Evolutionary conservation across 2,329 filamentous ascomycete genomes (phyloP), one percentile per base, ranked within the genome.

Genomic region (Exserohilum rostratum): DNA sequence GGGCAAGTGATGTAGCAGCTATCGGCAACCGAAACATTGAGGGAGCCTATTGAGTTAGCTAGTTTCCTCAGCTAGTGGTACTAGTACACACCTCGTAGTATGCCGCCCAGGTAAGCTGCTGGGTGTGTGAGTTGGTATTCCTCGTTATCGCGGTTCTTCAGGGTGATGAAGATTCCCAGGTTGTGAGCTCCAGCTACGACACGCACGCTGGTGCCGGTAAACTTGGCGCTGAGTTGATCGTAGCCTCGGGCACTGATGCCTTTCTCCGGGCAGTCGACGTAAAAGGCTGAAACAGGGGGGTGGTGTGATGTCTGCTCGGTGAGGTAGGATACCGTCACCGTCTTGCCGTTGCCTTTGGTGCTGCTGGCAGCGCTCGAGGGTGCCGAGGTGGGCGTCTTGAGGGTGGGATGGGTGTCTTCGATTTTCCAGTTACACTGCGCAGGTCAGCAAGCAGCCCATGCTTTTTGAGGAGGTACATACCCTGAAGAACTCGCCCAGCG

Each of bases 291-390:
- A 62, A 99, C 93, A 9, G 95, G 95, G 30, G 95, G 95, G 77
- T 99, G 95, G 70, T 99, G 95, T 6, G 92, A 97, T 7, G 95
- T 99, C 78, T 99, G 95, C 78, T 99, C 95, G 22, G 95, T 98
- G 57, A 99, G 83, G 74, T 96, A 99, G 9, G 92, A 96, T 65
- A 99, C 86, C 65, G 89, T 90, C 65, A 96, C 84, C 25, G 82
- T 83, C 64, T 78, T 76, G 71, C 75, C 73, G 69, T 75, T 67
- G 66, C 70, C 63, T 55, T 68, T 60, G 60, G 73, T 59, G 73
- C 73, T 71, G 53, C 72, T 66, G 48, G 71, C 60, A 58, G 70
- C 68, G 64, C 71, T 73, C 37, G 68, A 65, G 55, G 67, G 68
- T 30, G 64, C 61, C 82, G 82, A 58, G 80, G 77, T 56, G 33